phyloP scores from a whole-genome alignment of 2,329 filamentous ascomycete genomes.

The Pyrenophora seminiperda region DNA sequence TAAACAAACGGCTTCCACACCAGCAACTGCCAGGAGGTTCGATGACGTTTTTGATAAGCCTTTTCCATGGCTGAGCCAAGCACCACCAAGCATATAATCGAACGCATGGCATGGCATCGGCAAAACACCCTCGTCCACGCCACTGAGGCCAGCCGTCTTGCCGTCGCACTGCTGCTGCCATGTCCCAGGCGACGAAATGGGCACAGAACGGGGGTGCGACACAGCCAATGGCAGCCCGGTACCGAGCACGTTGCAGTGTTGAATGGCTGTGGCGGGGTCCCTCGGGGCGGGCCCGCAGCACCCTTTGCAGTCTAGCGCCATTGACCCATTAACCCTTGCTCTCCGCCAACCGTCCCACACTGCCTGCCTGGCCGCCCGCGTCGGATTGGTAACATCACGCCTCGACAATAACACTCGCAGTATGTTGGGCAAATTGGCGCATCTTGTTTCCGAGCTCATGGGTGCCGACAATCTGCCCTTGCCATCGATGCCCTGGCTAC shows the following conservation, averaged over 20 bases:
- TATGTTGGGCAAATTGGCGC: slow-evolving; percentile 2
- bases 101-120: slow-evolving; percentile 14
- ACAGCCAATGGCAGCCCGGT: slow-evolving; percentile 21
- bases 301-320: too few relatives aligned
- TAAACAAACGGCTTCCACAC: too few relatives aligned
- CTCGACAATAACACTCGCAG: slow-evolving; percentile 2
- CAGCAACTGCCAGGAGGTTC: neutral
- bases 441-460: neutral
- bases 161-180: slow-evolving; percentile 2
- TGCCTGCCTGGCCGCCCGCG: too few relatives aligned
- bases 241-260: slow-evolving; percentile 15
- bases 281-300: neutral
- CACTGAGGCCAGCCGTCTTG: slow-evolving; percentile 10
- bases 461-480: too few relatives aligned
- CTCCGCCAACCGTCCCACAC: too few relatives aligned
- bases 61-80: slow-evolving; percentile 22
- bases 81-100: slow-evolving; percentile 16
- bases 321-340: too few relatives aligned
- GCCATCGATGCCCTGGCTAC: too few relatives aligned
- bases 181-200: slow-evolving; percentile 4
- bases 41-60: slow-evolving; percentile 23
- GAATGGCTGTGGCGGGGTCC: slow-evolving; percentile 18
- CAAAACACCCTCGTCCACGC: slow-evolving; percentile 1
- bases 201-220: slow-evolving; percentile 6
- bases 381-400: slow-evolving; percentile 1